Percentiles rank a stretch among this genome's conserved stretches.
Conservation (phyloP, 2,329 filamentous ascomycete species). For the Penicillium verrucosum region DNA sequence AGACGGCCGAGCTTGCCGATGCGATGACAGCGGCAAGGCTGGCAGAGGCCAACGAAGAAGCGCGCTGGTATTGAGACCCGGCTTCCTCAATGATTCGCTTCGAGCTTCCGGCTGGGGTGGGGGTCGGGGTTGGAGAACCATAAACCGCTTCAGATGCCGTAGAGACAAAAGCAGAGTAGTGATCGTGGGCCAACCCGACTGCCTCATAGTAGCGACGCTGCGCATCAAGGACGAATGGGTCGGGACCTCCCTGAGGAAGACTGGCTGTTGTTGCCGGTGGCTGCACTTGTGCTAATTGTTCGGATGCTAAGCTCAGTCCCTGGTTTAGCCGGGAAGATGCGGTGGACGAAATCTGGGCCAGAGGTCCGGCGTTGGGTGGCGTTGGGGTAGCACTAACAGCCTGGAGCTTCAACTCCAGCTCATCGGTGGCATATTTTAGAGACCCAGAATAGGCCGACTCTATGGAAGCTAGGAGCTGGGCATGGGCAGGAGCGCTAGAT, state of each 20-base stretch:
- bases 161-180: conserved; percentile 71
- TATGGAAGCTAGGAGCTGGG: conserved; percentile 40
- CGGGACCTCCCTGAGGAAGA: conserved; percentile 49
- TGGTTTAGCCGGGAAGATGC: conserved; percentile 68
- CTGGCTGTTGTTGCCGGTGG: conserved; percentile 63
- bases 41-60: conserved; percentile 39
- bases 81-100: conserved; percentile 36
- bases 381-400: conserved; percentile 53
- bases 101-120: conserved; percentile 30
- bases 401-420: conserved; percentile 15
- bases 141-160: conserved; percentile 69
- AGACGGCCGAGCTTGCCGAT: conserved; percentile 41
- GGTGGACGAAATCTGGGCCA: conserved; percentile 61
- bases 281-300: conserved; percentile 68
- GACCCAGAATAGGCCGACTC: conserved; percentile 24
- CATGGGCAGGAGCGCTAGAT: conserved; percentile 51
- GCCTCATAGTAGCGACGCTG: conserved; percentile 73
- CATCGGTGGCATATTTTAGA: conserved; percentile 20
- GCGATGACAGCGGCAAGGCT: conserved; percentile 40
- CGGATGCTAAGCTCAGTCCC: conserved; percentile 66
- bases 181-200: conserved; percentile 72
- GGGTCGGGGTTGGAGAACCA: conserved; percentile 54
- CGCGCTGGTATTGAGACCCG: conserved; percentile 36
- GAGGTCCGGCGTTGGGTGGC: conserved; percentile 39
- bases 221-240: conserved; percentile 57